Percentiles rank a stretch among this genome's conserved stretches.
Evolutionary conservation across 345 rosid species (phyloP).

Genomic region (thale cress (Arabidopsis thaliana)): TAIR10.1 NC_003070.9:29107001-29107500

Average conservation of each 20-base stretch:
- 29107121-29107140: conserved; percentile 74
- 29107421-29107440: conserved; percentile 65
- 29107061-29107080: conserved; percentile 65
- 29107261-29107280: conserved; percentile 66
- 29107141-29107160: conserved; percentile 63
- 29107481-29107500: conserved; percentile 71
- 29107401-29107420: conserved; percentile 62
- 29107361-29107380: conserved; percentile 60
- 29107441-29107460: conserved; percentile 69
- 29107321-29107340: conserved; percentile 72
- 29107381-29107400: conserved; percentile 60
- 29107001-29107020: conserved; percentile 60
- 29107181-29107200: conserved; percentile 68
- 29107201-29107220: conserved; percentile 64
- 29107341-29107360: conserved; percentile 62
- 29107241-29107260: conserved; percentile 71
- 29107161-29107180: conserved; percentile 58
- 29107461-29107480: conserved; percentile 65
- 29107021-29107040: conserved; percentile 68
- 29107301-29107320: conserved; percentile 58
- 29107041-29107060: conserved; percentile 69
- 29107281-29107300: conserved; percentile 64
- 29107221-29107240: conserved; percentile 82
- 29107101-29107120: conserved; percentile 81
- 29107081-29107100: conserved; percentile 70